Evolutionary conservation across 768 basidiomycete genomes (phyloP), one percentile per base, ranked within the genome.

Genomic region (Tricholoma hemisulphureum): DNA sequence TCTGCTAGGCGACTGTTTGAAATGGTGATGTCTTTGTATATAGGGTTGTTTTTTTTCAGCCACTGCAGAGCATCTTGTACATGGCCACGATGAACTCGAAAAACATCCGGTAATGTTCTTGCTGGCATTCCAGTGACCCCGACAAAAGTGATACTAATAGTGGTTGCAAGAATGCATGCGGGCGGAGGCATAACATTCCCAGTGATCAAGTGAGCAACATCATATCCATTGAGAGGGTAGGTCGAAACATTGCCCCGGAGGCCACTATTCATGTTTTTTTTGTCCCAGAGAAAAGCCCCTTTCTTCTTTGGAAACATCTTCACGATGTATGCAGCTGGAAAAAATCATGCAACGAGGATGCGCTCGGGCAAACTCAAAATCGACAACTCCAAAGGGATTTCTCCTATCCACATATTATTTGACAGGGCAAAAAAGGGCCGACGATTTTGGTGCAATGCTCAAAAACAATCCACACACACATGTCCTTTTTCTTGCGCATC

Each of bases 401-500:
- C 37, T 0, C 73, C 73, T 24, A 77, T 70, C 75, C 75, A 77
- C 54, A 75, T 54, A 9, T 64, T 53, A 48, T 77, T 76, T 4
- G 69, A 68, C 0, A 77, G 59, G 6, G 67, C n/a, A n/a, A n/a
- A n/a, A 41, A 16, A 68, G 58, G 20, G 46, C 46, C 0, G 70
- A 18, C 16, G 37, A 18, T n/a, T 18, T 39, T 39, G 37, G 37
- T 34, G n/a, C n/a, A n/a, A n/a, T n/a, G n/a, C n/a, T n/a, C n/a
- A n/a, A n/a, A n/a, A n/a, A 52, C 65, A 67, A n/a, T 63, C 35
- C 0, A 46, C 0, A 28, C 66, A 69, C 0, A 63, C 2, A 11
- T 20, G 14, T 3, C 16, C 13, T 11, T 51, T 4, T 3, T 21
- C 3, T 10, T 32, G 6, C 10, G 7, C 9, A 18, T 51, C 32